A percentile compares a stretch with the other conserved stretches of the same genome.
Evolutionary conservation across 2,329 filamentous ascomycete species (phyloP).

Genomic region (Ophiostoma pallidulum): DNA sequence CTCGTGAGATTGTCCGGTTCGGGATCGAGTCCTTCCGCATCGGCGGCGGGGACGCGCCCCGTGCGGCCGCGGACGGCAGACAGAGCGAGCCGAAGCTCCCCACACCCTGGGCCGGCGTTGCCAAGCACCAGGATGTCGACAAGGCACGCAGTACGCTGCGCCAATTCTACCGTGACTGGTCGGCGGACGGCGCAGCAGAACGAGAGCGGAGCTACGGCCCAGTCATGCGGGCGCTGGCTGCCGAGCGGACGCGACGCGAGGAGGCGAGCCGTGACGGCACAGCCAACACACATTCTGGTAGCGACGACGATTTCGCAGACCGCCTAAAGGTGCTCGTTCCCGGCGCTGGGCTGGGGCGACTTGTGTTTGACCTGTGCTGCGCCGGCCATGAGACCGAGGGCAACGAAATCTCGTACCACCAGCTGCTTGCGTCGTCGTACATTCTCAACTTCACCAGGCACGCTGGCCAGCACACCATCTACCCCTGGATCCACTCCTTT

Average conservation of each 20-base stretch:
- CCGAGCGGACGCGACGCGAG: slow-evolving; percentile 28
- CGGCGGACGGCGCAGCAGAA: slow-evolving; percentile 63
- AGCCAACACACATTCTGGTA: not conserved
- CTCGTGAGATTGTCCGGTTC: slow-evolving; percentile 63
- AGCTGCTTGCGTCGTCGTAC: slow-evolving; percentile 76
- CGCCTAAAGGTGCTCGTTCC: slow-evolving; percentile 68
- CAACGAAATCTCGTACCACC: slow-evolving; percentile 95
- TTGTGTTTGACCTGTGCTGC: slow-evolving; percentile 78
- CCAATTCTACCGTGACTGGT: slow-evolving; percentile 95
- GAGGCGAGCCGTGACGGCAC: slow-evolving; percentile 2
- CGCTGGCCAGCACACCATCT: slow-evolving; percentile 59
- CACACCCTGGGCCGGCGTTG: slow-evolving; percentile 56
- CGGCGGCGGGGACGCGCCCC: slow-evolving; percentile 7
- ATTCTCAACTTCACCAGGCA: slow-evolving; percentile 58
- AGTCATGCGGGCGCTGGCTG: slow-evolving; percentile 55
- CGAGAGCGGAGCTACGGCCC: slow-evolving; percentile 68
- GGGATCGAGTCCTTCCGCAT: slow-evolving; percentile 60
- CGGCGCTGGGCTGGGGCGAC: slow-evolving; percentile 76
- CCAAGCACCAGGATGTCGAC: slow-evolving; percentile 67
- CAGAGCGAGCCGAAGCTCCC: slow-evolving; percentile 39
- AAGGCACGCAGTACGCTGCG: slow-evolving; percentile 88
- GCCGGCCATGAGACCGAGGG: slow-evolving; percentile 70
- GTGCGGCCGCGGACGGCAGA: not conserved
- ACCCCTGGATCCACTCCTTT: slow-evolving; percentile 80
- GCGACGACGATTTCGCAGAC: slow-evolving; percentile 20